Evolutionary conservation across 202 grass and related monocot species (phyloP), one percentile per base, ranked within the genome.

Genomic region (Schoenoplectus tabernaemontani): DNA sequence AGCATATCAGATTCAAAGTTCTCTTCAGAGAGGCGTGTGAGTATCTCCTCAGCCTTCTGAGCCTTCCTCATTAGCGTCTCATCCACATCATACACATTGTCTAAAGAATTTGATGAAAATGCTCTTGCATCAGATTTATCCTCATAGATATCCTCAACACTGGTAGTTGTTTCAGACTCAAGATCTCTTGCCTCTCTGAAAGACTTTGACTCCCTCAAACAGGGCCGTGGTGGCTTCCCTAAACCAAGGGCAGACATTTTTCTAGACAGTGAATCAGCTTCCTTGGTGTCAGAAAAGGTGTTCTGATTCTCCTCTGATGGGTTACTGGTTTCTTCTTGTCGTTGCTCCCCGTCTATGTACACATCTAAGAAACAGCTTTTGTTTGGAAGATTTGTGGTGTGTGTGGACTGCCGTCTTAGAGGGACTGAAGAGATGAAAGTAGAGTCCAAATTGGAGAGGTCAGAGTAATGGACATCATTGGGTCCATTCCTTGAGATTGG

Each of bases 91-190:
- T 82, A 79, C 77, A 86, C 83, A 60, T 83, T 41, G 17, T 64
- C 32, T 78, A 80, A 22, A 80, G 34, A 60, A 91, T 79, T 38
- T 19, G 86, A 82, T 42, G 44, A 76, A 77, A 69, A 82, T 79
- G 79, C 81, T 58, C 57, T 85, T 61, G 61, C 66, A 78, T 87
- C 85, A 66, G 78, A 82, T 57, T 64, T 82, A 81, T 92, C 87
- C 78, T 89, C 89, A 42, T 86, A 91, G 33, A 92, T 91, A 89
- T 97, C 94, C 83, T 97, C 81, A 42, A 85, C 39, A 61, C 82
- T 64, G n/a, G 79, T 80, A 75, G 84, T 82, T 34, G 76, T 97
- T 82, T 84, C 78, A 47, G 90, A 89, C 77, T 87, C 85, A 58
- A 80, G 51, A 61, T 90, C 89, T 81, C 61, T 84, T 26, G 47